phyloP scores from a whole-genome alignment of 2,329 filamentous ascomycete species.

The Amauroascus niger region DNA sequence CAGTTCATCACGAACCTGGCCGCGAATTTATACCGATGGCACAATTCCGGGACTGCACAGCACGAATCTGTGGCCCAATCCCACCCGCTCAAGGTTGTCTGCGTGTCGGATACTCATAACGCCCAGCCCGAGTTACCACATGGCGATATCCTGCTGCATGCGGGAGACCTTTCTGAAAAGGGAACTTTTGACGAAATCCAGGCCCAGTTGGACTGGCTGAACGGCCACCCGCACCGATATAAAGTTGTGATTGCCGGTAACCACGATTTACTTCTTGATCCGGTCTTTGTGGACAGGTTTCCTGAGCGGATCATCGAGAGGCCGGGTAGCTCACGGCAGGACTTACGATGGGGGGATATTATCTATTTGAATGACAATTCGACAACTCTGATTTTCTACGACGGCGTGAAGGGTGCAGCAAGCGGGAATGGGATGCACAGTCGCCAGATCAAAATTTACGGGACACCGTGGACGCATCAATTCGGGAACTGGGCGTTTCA shows the following conservation, averaged over 20 bases:
- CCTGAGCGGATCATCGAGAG: slow-evolving; percentile 12
- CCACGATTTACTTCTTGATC: slow-evolving; percentile 32
- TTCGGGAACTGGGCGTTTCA: slow-evolving; percentile 23
- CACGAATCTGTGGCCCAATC: slow-evolving; percentile 22
- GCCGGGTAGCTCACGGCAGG: slow-evolving; percentile 12
- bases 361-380: slow-evolving; percentile 19
- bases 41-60: neutral
- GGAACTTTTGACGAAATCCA: slow-evolving; percentile 37
- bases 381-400: slow-evolving; percentile 14
- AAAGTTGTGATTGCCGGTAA: slow-evolving; percentile 44
- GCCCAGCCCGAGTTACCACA: slow-evolving; percentile 29
- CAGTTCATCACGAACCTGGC: neutral
- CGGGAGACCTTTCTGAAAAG: slow-evolving; percentile 42
- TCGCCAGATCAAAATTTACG: slow-evolving; percentile 16
- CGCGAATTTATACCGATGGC: neutral
- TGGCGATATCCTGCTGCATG: slow-evolving; percentile 42
- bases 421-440: neutral
- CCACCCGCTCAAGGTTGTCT: slow-evolving; percentile 34
- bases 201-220: slow-evolving; percentile 37
- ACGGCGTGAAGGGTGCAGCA: slow-evolving; percentile 2
- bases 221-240: slow-evolving; percentile 31
- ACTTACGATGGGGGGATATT: slow-evolving; percentile 19
- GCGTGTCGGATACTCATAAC: slow-evolving; percentile 41
- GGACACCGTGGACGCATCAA: slow-evolving; percentile 19
- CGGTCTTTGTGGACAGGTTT: slow-evolving; percentile 14